A percentile compares a stretch with the other conserved stretches of the same genome.
Conservation (phyloP, 2,329 filamentous ascomycete species). For the Ceratocystiopsis brevicomis region DNA sequence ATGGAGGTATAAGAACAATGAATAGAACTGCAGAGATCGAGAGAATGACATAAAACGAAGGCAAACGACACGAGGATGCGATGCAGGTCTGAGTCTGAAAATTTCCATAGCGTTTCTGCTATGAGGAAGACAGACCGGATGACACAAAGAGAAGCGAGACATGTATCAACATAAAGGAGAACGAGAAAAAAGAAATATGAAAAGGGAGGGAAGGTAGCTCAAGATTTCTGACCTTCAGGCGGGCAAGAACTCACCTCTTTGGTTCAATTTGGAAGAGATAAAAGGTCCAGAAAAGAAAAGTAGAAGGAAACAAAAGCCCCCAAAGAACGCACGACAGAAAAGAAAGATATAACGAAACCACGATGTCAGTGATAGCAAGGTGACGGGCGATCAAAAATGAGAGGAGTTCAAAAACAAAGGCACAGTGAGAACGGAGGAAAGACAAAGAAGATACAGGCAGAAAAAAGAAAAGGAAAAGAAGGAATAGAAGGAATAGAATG, state of each 20-base stretch:
- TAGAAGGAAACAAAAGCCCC: slow-evolving; percentile 2
- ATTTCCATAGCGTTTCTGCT: too few relatives aligned
- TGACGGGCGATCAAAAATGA: slow-evolving; percentile 1
- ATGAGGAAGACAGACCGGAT: too few relatives aligned
- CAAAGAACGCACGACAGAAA: slow-evolving; percentile 6
- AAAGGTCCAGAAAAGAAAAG: neutral
- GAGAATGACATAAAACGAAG: too few relatives aligned
- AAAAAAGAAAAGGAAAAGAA: too few relatives aligned
- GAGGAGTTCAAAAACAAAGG: neutral
- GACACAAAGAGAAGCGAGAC: neutral
- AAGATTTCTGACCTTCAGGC: neutral
- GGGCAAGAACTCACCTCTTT: neutral
- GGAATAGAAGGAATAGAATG: too few relatives aligned
- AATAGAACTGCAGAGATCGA: too few relatives aligned
- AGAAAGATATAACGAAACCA: neutral
- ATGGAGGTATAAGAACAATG: too few relatives aligned
- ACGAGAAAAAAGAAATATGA: neutral
- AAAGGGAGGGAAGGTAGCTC: neutral
- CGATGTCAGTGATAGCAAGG: neutral
- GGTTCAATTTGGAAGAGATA: neutral
- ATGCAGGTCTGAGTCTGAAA: too few relatives aligned
- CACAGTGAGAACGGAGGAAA: neutral
- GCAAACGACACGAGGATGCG: neutral
- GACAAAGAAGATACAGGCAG: neutral
- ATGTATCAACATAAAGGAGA: neutral